These are phyloP conservation scores for Citrullus mucosospermus DNA, from an alignment of 306 rosid genomes.

Conservation along the genomic window DNA sequence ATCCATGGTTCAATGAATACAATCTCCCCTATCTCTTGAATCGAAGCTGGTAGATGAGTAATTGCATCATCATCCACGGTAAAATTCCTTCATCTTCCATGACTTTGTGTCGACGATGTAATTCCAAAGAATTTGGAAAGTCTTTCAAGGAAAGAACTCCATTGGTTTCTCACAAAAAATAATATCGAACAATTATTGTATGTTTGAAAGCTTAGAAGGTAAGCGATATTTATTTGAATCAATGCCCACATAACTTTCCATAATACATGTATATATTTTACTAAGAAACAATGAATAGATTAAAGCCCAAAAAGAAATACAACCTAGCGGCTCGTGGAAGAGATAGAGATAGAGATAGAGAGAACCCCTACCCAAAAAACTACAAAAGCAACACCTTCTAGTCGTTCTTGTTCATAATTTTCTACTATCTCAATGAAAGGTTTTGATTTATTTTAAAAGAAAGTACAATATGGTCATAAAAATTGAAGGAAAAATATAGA, in stretches of 20 bases:
- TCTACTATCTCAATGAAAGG: neutral
- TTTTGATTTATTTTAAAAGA: neutral
- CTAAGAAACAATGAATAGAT: too few relatives aligned
- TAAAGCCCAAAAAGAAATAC: neutral
- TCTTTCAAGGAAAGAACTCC: too few relatives aligned
- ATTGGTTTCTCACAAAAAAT: too few relatives aligned
- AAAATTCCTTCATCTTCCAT: neutral
- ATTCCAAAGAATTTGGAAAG: too few relatives aligned
- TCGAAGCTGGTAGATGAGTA: neutral
- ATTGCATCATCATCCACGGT: too few relatives aligned
- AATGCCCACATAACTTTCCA: neutral
- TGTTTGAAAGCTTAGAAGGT: neutral
- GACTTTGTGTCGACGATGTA: neutral
- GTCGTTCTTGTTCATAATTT: neutral
- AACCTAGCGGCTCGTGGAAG: neutral
- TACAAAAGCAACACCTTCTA: neutral
- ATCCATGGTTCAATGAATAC: neutral
- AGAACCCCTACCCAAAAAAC: neutral
- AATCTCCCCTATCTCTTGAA: neutral
- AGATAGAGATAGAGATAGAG: neutral
- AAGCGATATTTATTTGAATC: neutral
- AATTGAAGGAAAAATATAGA: neutral
- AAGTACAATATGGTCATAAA: neutral
- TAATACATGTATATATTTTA: too few relatives aligned
- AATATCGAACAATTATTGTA: too few relatives aligned